phyloP scores from a whole-genome alignment of 1,139 yeast genomes.

The Scheffersomyces titani region DNA sequence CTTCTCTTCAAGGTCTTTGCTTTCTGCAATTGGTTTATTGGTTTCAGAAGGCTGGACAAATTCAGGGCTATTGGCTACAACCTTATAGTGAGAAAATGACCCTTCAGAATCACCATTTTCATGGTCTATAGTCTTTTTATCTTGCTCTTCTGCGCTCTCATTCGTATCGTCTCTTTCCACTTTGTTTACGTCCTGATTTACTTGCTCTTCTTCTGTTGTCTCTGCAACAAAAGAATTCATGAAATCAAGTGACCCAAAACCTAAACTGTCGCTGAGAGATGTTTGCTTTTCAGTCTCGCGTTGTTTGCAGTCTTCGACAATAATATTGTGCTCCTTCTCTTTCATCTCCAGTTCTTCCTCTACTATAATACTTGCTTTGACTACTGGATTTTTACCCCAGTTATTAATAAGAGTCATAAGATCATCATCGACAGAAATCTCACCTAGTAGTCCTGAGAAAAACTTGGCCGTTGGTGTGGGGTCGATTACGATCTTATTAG shows the following conservation, averaged over 20 bases:
- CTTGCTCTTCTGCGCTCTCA: not conserved
- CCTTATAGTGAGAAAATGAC: not conserved
- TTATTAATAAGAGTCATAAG: constrained; percentile 5
- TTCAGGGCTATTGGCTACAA: not conserved
- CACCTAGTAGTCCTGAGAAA: constrained; percentile 6
- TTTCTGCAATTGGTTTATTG: not conserved
- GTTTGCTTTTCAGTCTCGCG: not conserved
- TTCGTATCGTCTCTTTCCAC: not conserved
- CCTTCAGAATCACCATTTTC: not conserved
- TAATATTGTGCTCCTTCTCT: not conserved
- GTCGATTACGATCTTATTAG: constrained; percentile 16
- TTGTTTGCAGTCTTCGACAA: not conserved
- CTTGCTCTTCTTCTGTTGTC: not conserved
- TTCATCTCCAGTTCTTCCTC: constrained; percentile 1
- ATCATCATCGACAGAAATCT: constrained; percentile 4
- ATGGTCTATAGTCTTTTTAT: not conserved
- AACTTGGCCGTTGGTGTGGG: constrained; percentile 12
- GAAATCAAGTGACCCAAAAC: not conserved
- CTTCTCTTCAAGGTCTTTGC: not conserved
- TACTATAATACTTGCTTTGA: not conserved
- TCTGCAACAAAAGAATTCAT: not conserved
- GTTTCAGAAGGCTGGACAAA: not conserved
- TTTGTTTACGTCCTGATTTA: constrained; percentile 3
- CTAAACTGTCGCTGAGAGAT: not conserved
- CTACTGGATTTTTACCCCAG: constrained; percentile 7